A percentile compares a stretch with the other conserved stretches of the same genome.
Evolutionary conservation across 345 rosid species (phyloP).

Genomic region (Rhizophora apiculata): DNA sequence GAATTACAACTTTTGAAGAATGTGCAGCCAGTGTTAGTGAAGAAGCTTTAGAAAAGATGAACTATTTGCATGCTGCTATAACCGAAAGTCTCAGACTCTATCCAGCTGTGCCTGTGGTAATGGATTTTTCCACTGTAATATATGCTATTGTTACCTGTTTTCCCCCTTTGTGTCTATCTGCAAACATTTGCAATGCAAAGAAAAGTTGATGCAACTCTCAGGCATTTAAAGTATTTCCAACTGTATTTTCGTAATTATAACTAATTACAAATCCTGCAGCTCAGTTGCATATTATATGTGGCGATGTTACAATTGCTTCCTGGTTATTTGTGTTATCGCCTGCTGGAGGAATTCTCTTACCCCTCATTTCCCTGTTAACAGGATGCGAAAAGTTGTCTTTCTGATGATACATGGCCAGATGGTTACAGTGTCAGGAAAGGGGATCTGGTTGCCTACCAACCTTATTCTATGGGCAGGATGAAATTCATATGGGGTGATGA

Average conservation of each 20-base stretch:
- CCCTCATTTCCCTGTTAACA: slow-evolving; percentile 17
- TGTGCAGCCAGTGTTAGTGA: slow-evolving; percentile 36
- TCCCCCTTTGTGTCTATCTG: no score
- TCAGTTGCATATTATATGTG: no score
- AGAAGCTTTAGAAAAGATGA: slow-evolving; percentile 47
- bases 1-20: slow-evolving; percentile 14
- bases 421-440: slow-evolving; percentile 60
- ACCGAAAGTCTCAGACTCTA: slow-evolving; percentile 57
- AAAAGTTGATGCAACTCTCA: no score
- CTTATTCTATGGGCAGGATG: slow-evolving; percentile 88
- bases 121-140: background rate
- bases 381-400: slow-evolving; percentile 40
- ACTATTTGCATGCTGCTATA: slow-evolving; percentile 55
- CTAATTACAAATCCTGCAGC: no score
- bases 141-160: no score
- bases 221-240: no score
- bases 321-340: no score
- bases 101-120: slow-evolving; percentile 62
- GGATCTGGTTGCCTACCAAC: slow-evolving; percentile 49
- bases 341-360: no score
- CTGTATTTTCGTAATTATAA: no score
- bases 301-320: no score
- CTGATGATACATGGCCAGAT: slow-evolving; percentile 68
- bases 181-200: no score
- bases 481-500: slow-evolving; percentile 51